Evolutionary conservation across 805 yeast genomes (phyloP).

Genomic region (Lipomyces spencermartinsiae): DNA sequence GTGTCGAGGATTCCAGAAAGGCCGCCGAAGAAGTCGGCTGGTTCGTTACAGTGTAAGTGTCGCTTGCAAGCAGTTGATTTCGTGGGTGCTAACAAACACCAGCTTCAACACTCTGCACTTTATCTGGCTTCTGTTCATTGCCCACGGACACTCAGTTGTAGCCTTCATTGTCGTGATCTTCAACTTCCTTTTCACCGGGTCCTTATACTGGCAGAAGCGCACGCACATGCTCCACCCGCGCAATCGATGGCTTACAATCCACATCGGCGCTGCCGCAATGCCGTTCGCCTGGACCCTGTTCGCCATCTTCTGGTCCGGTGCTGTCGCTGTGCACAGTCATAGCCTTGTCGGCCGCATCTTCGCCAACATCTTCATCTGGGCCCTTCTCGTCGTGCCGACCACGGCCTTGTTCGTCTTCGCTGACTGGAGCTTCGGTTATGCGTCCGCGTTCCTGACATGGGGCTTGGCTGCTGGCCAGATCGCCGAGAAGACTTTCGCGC

Average conservation of each 20-base stretch:
- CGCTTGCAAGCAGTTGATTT: not conserved
- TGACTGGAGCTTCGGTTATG: slow-evolving; percentile 74
- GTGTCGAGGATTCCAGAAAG: slow-evolving; percentile 38
- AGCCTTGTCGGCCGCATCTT: slow-evolving; percentile 64
- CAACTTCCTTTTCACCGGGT: slow-evolving; percentile 66
- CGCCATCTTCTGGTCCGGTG: slow-evolving; percentile 85
- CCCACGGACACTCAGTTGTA: slow-evolving; percentile 61
- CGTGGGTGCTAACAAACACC: slow-evolving; percentile 1
- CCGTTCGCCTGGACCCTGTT: slow-evolving; percentile 79
- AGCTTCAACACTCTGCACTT: slow-evolving; percentile 64
- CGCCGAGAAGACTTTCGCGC: slow-evolving; percentile 69
- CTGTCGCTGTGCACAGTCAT: slow-evolving; percentile 70
- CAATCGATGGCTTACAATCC: slow-evolving; percentile 60
- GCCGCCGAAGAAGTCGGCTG: slow-evolving; percentile 51
- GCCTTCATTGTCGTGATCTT: slow-evolving; percentile 63
- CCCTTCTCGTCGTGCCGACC: slow-evolving; percentile 69
- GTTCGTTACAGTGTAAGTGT: slow-evolving; percentile 58
- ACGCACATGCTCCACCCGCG: slow-evolving; percentile 63
- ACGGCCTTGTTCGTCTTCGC: slow-evolving; percentile 62
- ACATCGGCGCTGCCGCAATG: slow-evolving; percentile 68
- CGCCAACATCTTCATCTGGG: slow-evolving; percentile 81
- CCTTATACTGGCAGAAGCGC: slow-evolving; percentile 57
- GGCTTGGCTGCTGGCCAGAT: slow-evolving; percentile 77
- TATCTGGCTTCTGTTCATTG: slow-evolving; percentile 69
- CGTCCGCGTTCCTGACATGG: slow-evolving; percentile 62